Percentiles rank a stretch among this genome's conserved stretches.
Conservation (phyloP, 495 filamentous ascomycete genomes). For the Aspergillus saccharolyticus region DNA sequence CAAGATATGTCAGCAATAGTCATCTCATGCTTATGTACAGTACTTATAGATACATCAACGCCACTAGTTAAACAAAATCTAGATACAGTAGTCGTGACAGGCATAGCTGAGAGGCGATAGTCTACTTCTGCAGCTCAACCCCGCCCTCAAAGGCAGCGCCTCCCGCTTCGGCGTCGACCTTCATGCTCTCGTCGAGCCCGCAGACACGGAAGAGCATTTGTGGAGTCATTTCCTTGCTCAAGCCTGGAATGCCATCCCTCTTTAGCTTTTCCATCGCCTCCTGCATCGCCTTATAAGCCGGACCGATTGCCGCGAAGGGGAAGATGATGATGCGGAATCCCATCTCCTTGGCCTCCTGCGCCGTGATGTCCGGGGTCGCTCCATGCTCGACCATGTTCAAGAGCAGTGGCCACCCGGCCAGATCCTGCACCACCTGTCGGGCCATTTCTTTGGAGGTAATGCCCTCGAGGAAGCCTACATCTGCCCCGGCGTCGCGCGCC, state of each 20-base stretch:
- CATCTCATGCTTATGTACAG: background rate
- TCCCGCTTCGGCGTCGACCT: slow-evolving; percentile 53
- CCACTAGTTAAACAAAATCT: background rate
- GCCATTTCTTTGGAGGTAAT: slow-evolving; percentile 37
- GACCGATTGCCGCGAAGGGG: slow-evolving; percentile 49
- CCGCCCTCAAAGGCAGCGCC: slow-evolving; percentile 45
- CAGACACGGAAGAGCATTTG: slow-evolving; percentile 54
- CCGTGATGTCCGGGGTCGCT: slow-evolving; percentile 54
- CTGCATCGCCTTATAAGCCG: slow-evolving; percentile 49
- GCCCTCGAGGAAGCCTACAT: slow-evolving; percentile 57
- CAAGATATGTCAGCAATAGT: background rate
- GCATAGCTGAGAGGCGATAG: background rate
- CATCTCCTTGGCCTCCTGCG: slow-evolving; percentile 52
- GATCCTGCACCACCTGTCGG: slow-evolving; percentile 37
- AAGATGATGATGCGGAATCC: slow-evolving; percentile 64
- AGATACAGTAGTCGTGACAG: background rate
- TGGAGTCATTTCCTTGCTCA: slow-evolving; percentile 44
- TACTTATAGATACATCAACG: background rate
- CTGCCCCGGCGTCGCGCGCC: slow-evolving; percentile 55
- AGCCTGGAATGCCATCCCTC: slow-evolving; percentile 41
- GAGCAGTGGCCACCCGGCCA: slow-evolving; percentile 56
- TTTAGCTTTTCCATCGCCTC: slow-evolving; percentile 47
- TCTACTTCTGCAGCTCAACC: slow-evolving; percentile 24
- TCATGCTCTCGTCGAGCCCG: slow-evolving; percentile 53
- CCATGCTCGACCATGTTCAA: slow-evolving; percentile 66